Evolutionary conservation across 257 asterid species (phyloP), one percentile per base, ranked within the genome.

Genomic region (Vinca minor): DNA sequence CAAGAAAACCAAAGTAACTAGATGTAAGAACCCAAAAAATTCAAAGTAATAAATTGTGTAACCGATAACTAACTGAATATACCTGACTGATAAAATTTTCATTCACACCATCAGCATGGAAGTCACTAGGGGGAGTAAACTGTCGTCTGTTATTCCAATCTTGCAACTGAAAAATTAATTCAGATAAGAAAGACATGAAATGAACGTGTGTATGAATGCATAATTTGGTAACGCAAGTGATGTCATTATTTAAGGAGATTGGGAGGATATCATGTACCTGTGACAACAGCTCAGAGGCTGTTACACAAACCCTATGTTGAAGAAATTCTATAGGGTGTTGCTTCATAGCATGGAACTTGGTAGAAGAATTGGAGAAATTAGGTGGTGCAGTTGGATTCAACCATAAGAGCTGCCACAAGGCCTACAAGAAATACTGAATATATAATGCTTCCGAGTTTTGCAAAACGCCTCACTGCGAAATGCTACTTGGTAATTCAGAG

Each of bases 61-160:
- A 29, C 15, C 13, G 39, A 46, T 29, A 34, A 10, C 32, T 44
- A 64, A 64, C 55, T 39, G 31, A 18, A 69, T 64, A 73, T 80
- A 89, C 98, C 98, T 87, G 96, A 71, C 83, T 78, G 74, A 89
- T 82, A 71, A 89, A 93, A 50, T 74, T 65, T 67, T 87, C 99
- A 71, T 80, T 81, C 69, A 84, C 96, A 76, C 96, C 99, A 79
- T 87, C 99, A 64, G 96, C 97, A 74, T 87, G 89, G 76, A 93
- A 93, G 71, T 89, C 96, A 74, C 81, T 81, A 23, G 97, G 96
- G 76, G 87, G 71, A 59, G 91, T 82, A 75, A 93, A 93, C 65
- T 93, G 94, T 34, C 90, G 81, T 76, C 99, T 82, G 77, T 87
- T 89, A 71, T 93, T 93, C 99, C 99, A 93, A 73, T 89, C 96